Base-by-base conservation (phyloP, 179 eudicot genomes). In the Corrigiola litoralis region DNA sequence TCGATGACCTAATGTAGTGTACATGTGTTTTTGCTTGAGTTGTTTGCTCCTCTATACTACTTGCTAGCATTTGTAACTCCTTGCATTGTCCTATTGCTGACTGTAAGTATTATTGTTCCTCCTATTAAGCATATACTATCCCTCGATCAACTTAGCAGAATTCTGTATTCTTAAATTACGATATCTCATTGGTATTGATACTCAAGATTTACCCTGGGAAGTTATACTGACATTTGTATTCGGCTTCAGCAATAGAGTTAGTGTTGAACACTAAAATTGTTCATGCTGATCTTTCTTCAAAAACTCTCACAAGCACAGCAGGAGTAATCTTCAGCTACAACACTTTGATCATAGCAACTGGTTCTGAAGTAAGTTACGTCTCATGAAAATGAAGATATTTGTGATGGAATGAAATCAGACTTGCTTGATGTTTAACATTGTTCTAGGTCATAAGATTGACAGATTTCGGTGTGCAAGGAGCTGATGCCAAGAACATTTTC, bases 381-480 rank as follows among this genome's bases (percentile, higher is more conserved):
- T n/a, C 32, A 17, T 55, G 14, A 48, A 54, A 20, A 4, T 21
- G 3, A 63, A 21, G 63, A 67, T 40, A 29, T 50, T 32, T 13
- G 27, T 5, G 24, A 9, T 16, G n/a, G 24, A 13, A 17, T 50
- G 23, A 46, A 10, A 17, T 49, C 33, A 52, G 10, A 27, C 7
- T 29, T 38, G 42, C 33, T n/a, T 27, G 62, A 41, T 42, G 33
- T 2, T 65, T 55, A 11, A 32, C 47, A 70, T 47, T 17, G 48
- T 23, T 79, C 51, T 77, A 95, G 99, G 97, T 91, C 62, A 73
- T 88, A 32, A 86, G 72, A 68, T 63, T 95, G 86, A 75, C 95
- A 17, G 99, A 94, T 70, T 94, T 94, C 72, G 91, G 91, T 29
- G 92, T 88, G 4, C 73, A 85, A 91, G 99, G 99, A 58, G 99